Evolutionary conservation across 225 moss, liverwort and hornwort genomes (phyloP).

Genomic region (Anthoceros angustus): DNA sequence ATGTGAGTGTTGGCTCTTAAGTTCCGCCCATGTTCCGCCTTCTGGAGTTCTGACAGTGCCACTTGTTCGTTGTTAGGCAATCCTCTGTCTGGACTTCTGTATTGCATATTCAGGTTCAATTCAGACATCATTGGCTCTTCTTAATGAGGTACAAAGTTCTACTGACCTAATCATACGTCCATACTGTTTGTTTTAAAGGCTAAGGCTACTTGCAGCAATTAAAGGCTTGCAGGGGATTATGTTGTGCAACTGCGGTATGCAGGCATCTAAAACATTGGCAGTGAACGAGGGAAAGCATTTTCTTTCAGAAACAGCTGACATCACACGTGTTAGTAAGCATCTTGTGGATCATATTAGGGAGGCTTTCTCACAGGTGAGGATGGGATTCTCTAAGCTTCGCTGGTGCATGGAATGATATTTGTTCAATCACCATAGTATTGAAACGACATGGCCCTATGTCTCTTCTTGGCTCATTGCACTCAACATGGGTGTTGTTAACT

Average conservation of each 20-base stretch:
- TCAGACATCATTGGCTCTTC: not conserved
- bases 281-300: not conserved
- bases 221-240: not conserved
- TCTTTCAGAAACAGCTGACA: not conserved
- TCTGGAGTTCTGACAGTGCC: not conserved
- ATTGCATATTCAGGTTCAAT: not conserved
- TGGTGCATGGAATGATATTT: too few species aligned
- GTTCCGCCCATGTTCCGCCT: not conserved
- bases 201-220: not conserved
- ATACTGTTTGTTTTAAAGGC: too few species aligned
- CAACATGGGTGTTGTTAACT: too few species aligned
- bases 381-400: too few species aligned
- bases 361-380: not conserved
- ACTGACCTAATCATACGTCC: too few species aligned
- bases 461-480: too few species aligned
- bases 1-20: too few species aligned
- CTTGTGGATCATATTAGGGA: not conserved
- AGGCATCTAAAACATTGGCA: not conserved
- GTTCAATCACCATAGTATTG: too few species aligned
- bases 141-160: not conserved
- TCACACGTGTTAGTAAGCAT: not conserved
- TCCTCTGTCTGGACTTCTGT: not conserved
- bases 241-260: not conserved
- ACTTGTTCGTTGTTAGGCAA: not conserved
- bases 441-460: too few species aligned